Conservation (phyloP, 192 early-diverging fungal genomes). For the Gigaspora rosea region DNA sequence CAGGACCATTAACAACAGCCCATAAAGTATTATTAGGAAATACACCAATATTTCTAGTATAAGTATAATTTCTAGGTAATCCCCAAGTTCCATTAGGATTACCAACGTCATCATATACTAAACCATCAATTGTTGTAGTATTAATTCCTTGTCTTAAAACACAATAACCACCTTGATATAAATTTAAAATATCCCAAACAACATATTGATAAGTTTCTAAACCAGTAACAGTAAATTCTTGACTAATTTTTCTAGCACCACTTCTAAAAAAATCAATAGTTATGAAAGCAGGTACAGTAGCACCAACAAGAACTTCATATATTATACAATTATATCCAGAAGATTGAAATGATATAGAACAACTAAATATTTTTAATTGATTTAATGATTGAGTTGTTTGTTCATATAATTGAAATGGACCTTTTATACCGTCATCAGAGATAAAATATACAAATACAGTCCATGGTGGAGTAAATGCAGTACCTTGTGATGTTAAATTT, state of each 20-base stretch:
- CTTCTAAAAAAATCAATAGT: background rate
- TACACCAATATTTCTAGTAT: background rate
- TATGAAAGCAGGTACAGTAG: background rate
- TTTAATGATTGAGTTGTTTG: background rate
- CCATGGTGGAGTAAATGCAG: background rate
- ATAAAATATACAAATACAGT: background rate
- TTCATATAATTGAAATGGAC: slow-evolving; percentile 16
- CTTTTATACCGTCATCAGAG: too few species aligned
- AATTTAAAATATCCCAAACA: background rate
- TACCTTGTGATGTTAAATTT: too few species aligned
- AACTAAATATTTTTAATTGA: background rate
- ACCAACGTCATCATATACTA: background rate
- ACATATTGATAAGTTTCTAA: background rate
- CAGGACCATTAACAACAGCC: background rate
- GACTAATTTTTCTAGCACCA: background rate
- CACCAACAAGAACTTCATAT: background rate
- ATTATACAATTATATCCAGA: slow-evolving; percentile 20
- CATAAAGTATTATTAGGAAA: slow-evolving; percentile 1
- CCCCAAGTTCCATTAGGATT: background rate
- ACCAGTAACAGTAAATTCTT: background rate
- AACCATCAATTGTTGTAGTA: background rate
- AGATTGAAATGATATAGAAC: background rate
- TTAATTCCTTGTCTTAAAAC: background rate
- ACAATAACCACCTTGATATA: slow-evolving; percentile 9
- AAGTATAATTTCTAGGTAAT: background rate